Base-by-base conservation (phyloP, 805 yeast genomes). In the Danielozyma ontarioensis region DNA sequence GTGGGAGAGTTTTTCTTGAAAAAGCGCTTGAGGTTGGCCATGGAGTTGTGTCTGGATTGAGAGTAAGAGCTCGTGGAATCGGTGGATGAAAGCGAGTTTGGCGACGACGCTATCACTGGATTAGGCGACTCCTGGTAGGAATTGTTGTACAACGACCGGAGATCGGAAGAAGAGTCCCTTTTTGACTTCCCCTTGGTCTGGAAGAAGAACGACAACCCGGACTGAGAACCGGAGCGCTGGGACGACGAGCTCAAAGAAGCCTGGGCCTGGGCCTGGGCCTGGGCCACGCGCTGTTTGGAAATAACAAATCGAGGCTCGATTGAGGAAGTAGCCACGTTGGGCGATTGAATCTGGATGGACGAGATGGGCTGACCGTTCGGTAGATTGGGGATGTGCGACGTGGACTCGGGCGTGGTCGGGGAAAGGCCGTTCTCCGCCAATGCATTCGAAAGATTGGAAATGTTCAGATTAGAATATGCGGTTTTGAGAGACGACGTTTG, bases 281-380 rank as follows among this genome's bases (percentile, higher is more conserved):
- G 78, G 28, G 70, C 79, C 16, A 80, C 76, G 34, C 83, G 74
- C 40, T 82, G 93, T 48, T 85, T 78, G 8, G 94, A 83, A 25
- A 88, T 82, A 31, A 88, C 78, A 51, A 88, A 87, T 27, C 96
- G 70, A 12, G 94, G 83, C 51, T 87, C 96, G n/a, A 88, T 78
- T 21, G 78, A 70, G 13, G 76, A 59, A 26, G 64, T 51, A 4
- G 75, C 55, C 4, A 83, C 83, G 33, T 70, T 74, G 3, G 93
- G 93, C 0, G 89, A 81, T 34, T 78, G 78, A 35, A 83, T 76
- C 38, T 78, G 76, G 36, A 77, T 80, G 10, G 86, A 78, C 16
- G 67, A 64, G 35, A 76, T 76, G 5, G 74, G 61, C 44, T 74
- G 79, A 14, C 80, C 82, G 47, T 76, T 74, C 7, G 77, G 63